Percentiles rank a stretch among this genome's conserved stretches.
These are phyloP conservation scores for Podosphaera aphanis DNA, from an alignment of 2,329 filamentous ascomycete genomes.

Conservation along the genomic window DNA sequence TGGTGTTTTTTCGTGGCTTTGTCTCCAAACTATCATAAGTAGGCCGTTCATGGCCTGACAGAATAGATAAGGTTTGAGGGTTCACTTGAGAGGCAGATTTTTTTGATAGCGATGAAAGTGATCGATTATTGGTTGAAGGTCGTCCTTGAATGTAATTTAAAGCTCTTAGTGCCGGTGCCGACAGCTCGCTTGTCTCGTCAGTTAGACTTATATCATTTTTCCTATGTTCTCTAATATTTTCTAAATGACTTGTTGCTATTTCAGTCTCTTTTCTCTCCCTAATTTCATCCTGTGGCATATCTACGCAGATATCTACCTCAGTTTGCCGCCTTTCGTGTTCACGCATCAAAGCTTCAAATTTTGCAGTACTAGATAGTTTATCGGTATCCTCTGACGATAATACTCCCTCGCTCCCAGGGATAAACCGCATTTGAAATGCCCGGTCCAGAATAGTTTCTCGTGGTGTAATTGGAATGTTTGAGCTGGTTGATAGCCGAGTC, in stretches of 20 bases:
- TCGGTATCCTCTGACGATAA: slow-evolving; percentile 30
- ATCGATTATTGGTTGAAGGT: slow-evolving; percentile 6
- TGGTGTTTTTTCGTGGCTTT: slow-evolving; percentile 11
- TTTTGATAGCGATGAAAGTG: slow-evolving; percentile 8
- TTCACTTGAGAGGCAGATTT: slow-evolving; percentile 12
- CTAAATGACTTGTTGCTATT: slow-evolving; percentile 5
- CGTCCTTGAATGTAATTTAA: slow-evolving; percentile 16
- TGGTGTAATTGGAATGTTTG: slow-evolving; percentile 20
- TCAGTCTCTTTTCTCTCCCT: slow-evolving; percentile 20
- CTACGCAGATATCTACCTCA: slow-evolving; percentile 1
- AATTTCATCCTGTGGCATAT: slow-evolving; percentile 13
- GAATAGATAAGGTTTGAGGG: slow-evolving; percentile 12
- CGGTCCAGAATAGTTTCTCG: slow-evolving; percentile 44
- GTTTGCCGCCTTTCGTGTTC: slow-evolving; percentile 28
- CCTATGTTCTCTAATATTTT: slow-evolving; percentile 15
- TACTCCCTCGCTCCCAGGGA: slow-evolving; percentile 33
- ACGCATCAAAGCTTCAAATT: slow-evolving; percentile 42
- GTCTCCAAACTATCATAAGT: slow-evolving; percentile 3
- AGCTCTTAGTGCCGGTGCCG: slow-evolving; percentile 15
- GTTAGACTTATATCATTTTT: slow-evolving; percentile 16
- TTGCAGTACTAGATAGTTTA: slow-evolving; percentile 34
- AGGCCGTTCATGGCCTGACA: slow-evolving; percentile 5
- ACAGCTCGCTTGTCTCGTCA: slow-evolving; percentile 9
- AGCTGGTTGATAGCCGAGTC: slow-evolving; percentile 19
- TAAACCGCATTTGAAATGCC: slow-evolving; percentile 38